Evolutionary conservation across 371 early-diverging fungal genomes (phyloP).

Genomic region (Mucor saturninus): DNA sequence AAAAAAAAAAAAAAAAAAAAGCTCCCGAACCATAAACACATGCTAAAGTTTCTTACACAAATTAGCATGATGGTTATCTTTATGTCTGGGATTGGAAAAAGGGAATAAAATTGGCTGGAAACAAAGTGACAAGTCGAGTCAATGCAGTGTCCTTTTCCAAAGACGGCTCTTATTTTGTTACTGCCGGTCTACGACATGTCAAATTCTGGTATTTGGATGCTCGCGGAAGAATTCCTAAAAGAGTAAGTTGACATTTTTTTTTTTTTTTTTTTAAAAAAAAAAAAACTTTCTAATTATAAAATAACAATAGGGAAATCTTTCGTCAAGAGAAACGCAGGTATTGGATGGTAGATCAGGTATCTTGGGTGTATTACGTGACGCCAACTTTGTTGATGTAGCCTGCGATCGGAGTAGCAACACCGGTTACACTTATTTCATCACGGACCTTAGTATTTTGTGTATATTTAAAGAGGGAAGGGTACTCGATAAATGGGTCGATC

Average conservation of each 20-base stretch:
- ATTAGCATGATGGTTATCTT: conserved; percentile 81
- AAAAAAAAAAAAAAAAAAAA: conserved; percentile 6
- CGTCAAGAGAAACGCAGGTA: conserved; percentile 57
- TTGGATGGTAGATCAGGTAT: conserved; percentile 79
- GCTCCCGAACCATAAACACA: too few species aligned
- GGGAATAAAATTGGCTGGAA: conserved; percentile 68
- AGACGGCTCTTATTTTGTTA: conserved; percentile 76
- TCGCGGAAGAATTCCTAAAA: conserved; percentile 47
- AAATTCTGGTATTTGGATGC: conserved; percentile 83
- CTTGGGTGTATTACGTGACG: conserved; percentile 69
- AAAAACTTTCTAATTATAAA: not conserved
- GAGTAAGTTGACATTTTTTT: conserved; percentile 26
- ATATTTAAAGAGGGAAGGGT: conserved; percentile 68
- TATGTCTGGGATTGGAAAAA: conserved; percentile 86
- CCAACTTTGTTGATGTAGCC: conserved; percentile 75
- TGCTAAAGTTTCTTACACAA: conserved; percentile 48
- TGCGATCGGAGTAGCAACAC: conserved; percentile 54
- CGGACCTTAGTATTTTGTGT: conserved; percentile 72
- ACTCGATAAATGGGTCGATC: conserved; percentile 82
- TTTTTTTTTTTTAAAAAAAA: not conserved
- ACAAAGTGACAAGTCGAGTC: conserved; percentile 72
- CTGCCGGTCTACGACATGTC: conserved; percentile 80
- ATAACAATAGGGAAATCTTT: conserved; percentile 30
- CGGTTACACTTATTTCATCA: conserved; percentile 67
- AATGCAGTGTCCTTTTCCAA: conserved; percentile 68